phyloP scores from a whole-genome alignment of 1,139 yeast genomes.

The Lodderomyces beijingensis region DNA sequence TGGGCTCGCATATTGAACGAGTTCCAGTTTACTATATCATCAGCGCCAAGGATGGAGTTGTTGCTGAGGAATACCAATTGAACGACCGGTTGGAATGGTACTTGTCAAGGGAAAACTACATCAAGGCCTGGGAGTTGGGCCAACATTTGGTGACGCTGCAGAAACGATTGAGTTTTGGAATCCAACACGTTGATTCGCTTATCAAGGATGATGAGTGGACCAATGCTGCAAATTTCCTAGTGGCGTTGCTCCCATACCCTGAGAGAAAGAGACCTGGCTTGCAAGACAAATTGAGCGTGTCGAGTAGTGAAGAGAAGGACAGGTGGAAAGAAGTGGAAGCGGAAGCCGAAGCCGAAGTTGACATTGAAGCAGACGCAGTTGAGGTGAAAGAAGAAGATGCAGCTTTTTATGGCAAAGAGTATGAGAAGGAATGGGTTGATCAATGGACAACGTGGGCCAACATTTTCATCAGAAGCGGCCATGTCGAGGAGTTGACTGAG shows the following conservation, averaged over 20 bases:
- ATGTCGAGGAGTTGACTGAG: slow-evolving; percentile 45
- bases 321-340: not conserved
- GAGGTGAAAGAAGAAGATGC: not conserved
- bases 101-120: slow-evolving; percentile 45
- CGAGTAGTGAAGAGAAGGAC: slow-evolving; percentile 13
- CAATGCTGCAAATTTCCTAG: slow-evolving; percentile 50
- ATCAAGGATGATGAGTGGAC: slow-evolving; percentile 51
- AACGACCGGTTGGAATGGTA: slow-evolving; percentile 75
- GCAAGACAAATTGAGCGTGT: slow-evolving; percentile 27
- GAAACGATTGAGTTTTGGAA: slow-evolving; percentile 58
- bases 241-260: slow-evolving; percentile 24
- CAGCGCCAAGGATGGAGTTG: slow-evolving; percentile 78
- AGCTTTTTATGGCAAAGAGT: slow-evolving; percentile 22
- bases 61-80: slow-evolving; percentile 65
- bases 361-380: slow-evolving; percentile 21
- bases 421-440: slow-evolving; percentile 25
- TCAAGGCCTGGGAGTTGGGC: slow-evolving; percentile 77
- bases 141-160: slow-evolving; percentile 47
- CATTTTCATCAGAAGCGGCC: slow-evolving; percentile 48
- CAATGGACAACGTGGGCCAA: slow-evolving; percentile 71
- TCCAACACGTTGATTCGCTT: slow-evolving; percentile 56
- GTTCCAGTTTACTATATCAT: slow-evolving; percentile 57
- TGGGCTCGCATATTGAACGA: slow-evolving; percentile 46
- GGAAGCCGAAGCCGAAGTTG: slow-evolving; percentile 21
- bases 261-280: not conserved